Percentiles rank a stretch among this genome's conserved stretches.
phyloP scores from a whole-genome alignment of 805 yeast species.

The Nakazawaea holstii region DNA sequence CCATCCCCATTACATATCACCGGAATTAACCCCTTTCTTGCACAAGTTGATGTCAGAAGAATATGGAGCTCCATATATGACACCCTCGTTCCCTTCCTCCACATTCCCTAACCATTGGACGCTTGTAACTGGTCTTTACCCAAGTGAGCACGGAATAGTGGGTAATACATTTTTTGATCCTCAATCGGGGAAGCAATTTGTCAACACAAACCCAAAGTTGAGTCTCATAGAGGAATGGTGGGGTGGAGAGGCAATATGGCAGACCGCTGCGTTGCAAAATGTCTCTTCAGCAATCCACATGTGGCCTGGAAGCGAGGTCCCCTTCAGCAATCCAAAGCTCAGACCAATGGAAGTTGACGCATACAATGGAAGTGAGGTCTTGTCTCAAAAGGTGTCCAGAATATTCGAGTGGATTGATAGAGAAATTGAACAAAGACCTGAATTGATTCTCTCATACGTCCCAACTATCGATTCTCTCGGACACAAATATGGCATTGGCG shows the following conservation, averaged over 20 bases:
- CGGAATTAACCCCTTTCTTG: constrained; percentile 63
- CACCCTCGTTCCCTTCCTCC: constrained; percentile 82
- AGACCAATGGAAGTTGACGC: constrained; percentile 53
- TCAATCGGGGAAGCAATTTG: constrained; percentile 44
- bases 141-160: constrained; percentile 81
- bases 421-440: constrained; percentile 55
- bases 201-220: constrained; percentile 50
- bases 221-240: constrained; percentile 61
- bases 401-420: constrained; percentile 66
- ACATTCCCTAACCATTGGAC: constrained; percentile 95
- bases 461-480: constrained; percentile 81
- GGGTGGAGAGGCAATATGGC: constrained; percentile 93
- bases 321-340: constrained; percentile 33
- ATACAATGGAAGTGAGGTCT: constrained; percentile 59
- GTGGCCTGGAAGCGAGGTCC: constrained; percentile 95
- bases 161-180: constrained; percentile 80
- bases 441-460: constrained; percentile 69
- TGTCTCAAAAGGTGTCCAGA: constrained; percentile 51
- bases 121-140: constrained; percentile 78
- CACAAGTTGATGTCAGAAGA: constrained; percentile 48
- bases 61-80: constrained; percentile 75
- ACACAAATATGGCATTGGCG: constrained; percentile 69
- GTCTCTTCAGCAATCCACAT: constrained; percentile 75
- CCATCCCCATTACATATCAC: constrained; percentile 80
- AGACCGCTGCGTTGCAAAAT: constrained; percentile 60